Evolutionary conservation across 768 basidiomycete genomes (phyloP).

Genomic region (Russula sp.): DNA sequence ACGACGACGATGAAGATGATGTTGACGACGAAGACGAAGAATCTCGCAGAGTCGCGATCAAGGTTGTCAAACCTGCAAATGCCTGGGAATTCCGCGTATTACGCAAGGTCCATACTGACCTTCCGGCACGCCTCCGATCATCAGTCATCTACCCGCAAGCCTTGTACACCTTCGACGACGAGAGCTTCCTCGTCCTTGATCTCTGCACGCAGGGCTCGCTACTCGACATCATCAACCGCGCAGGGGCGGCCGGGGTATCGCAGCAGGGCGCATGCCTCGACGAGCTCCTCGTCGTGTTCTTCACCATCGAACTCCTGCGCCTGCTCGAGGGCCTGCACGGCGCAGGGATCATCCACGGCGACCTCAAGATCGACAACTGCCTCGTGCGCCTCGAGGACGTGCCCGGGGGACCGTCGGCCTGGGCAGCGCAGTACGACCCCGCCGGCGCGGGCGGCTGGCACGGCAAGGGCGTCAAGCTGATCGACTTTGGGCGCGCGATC

Average conservation of each 20-base stretch:
- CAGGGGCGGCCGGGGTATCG: conserved; percentile 64
- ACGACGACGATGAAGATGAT: conserved; percentile 36
- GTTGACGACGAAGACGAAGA: conserved; percentile 46
- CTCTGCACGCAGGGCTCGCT: conserved; percentile 89
- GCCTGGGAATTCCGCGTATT: conserved; percentile 92
- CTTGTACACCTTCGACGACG: conserved; percentile 80
- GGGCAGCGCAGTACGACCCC: conserved; percentile 73
- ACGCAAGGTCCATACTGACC: conserved; percentile 61
- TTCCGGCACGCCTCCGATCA: conserved; percentile 51
- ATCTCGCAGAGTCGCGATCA: conserved; percentile 73
- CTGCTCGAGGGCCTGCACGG: conserved; percentile 76
- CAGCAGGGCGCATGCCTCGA: conserved; percentile 81
- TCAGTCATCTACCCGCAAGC: conserved; percentile 76
- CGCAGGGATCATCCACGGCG: conserved; percentile 90
- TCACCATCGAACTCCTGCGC: conserved; percentile 83
- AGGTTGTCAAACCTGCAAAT: conserved; percentile 83
- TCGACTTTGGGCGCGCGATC: conserved; percentile 96
- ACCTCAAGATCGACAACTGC: conserved; percentile 99
- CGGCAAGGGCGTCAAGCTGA: conserved; percentile 82
- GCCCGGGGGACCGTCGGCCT: conserved; percentile 59
- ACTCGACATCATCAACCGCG: conserved; percentile 86
- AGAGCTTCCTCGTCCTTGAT: conserved; percentile 85
- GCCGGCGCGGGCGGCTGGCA: conserved; percentile 80
- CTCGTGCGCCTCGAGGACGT: conserved; percentile 86
- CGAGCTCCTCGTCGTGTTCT: conserved; percentile 92